Evolutionary conservation across 352 stramenopile genomes (phyloP).

Genomic region (Pythium brassicae): DNA sequence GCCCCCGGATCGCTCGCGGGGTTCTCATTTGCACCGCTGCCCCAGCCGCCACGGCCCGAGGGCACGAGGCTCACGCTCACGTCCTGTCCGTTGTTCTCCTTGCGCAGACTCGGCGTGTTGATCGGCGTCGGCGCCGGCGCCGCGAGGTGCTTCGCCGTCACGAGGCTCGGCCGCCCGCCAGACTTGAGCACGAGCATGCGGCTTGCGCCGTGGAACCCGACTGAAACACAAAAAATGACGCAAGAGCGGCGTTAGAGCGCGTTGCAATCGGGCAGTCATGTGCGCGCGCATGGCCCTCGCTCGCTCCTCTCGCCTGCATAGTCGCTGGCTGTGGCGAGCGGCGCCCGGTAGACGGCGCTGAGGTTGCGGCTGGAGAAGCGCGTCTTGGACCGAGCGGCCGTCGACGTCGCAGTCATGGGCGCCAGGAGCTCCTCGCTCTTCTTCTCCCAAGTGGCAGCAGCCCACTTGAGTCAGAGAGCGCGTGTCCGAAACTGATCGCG

Average conservation of each 20-base stretch:
- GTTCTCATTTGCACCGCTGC: neutral
- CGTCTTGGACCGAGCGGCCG: slow-evolving; percentile 43
- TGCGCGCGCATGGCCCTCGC: too few species aligned
- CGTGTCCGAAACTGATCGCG: neutral
- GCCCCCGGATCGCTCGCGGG: neutral
- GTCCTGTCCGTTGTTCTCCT: slow-evolving; percentile 47
- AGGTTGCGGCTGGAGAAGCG: slow-evolving; percentile 79
- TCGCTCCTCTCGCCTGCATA: slow-evolving; percentile 15
- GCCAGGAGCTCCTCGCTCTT: too few species aligned
- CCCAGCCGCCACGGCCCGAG: slow-evolving; percentile 32
- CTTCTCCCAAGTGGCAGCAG: too few species aligned
- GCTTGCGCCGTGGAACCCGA: slow-evolving; percentile 16
- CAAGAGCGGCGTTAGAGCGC: too few species aligned
- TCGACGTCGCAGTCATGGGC: slow-evolving; percentile 42
- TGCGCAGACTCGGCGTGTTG: slow-evolving; percentile 74
- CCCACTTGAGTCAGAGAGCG: too few species aligned
- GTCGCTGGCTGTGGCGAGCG: slow-evolving; percentile 30
- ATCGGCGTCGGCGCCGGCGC: slow-evolving; percentile 54
- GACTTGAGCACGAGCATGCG: slow-evolving; percentile 56
- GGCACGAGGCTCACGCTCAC: slow-evolving; percentile 34
- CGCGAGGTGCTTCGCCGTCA: slow-evolving; percentile 8
- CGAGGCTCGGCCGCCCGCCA: slow-evolving; percentile 2
- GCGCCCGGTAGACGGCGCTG: slow-evolving; percentile 62
- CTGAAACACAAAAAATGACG: slow-evolving; percentile 3
- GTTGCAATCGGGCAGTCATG: too few species aligned